Conservation (phyloP, 1,139 yeast species). For the Pichia sp. region DNA sequence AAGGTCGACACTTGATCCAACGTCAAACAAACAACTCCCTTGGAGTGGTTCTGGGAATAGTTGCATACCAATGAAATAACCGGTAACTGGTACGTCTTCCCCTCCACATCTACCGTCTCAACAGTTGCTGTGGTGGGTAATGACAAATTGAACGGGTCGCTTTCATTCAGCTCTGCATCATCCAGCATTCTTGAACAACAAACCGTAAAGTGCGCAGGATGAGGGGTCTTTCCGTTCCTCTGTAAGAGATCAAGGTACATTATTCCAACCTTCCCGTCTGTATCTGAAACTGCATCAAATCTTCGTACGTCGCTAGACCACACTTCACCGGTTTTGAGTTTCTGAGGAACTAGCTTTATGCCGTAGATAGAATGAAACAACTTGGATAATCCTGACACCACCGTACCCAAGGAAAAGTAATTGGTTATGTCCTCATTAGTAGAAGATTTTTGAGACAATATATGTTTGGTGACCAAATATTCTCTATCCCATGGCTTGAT, state of each 20-base stretch:
- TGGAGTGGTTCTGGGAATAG: conserved; percentile 33
- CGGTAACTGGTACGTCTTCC: conserved; percentile 63
- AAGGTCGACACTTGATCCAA: conserved; percentile 84
- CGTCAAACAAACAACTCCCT: conserved; percentile 40
- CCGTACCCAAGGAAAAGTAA: conserved; percentile 80
- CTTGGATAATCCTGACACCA: conserved; percentile 73
- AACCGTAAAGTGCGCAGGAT: conserved; percentile 96
- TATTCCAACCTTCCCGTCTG: conserved; percentile 51
- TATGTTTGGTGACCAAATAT: conserved; percentile 38
- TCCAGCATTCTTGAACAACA: conserved; percentile 79
- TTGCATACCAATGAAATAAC: conserved; percentile 86
- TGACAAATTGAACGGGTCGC: conserved; percentile 24
- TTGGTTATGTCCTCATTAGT: conserved; percentile 37
- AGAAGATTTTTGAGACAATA: conserved; percentile 28
- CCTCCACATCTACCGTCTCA: conserved; percentile 26
- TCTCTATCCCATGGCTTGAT: conserved; percentile 93
- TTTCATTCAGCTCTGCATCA: conserved; percentile 31
- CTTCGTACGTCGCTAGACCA: conserved; percentile 90
- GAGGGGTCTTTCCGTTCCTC: conserved; percentile 52
- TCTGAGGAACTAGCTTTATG: conserved; percentile 49
- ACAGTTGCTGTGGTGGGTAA: conserved; percentile 22
- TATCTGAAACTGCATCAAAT: conserved; percentile 58
- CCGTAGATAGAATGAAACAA: conserved; percentile 70
- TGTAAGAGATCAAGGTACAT: conserved; percentile 63
- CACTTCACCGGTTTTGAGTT: conserved; percentile 64